Conservation (phyloP, 129 eudicot genomes). For the Silybum marianum region DNA sequence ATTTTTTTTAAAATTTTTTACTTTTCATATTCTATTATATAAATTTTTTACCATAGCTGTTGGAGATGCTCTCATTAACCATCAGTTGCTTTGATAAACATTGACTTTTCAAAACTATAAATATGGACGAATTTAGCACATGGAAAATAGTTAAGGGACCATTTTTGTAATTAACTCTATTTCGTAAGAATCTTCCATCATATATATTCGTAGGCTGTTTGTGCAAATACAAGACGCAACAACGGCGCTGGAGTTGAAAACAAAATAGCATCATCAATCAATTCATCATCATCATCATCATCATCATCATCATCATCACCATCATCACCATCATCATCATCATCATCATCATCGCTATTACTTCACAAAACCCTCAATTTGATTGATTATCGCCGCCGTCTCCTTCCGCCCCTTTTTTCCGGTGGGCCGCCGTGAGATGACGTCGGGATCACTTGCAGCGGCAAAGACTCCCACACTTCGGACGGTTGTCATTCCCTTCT, state of each 20-base stretch:
- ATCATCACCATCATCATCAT: background rate
- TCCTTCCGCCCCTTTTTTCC: background rate
- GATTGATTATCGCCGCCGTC: background rate
- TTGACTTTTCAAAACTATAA: too few relatives aligned
- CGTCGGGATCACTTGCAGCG: slow-evolving; percentile 29
- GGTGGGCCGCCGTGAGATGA: slow-evolving; percentile 15
- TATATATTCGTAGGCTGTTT: background rate
- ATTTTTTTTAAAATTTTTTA: too few relatives aligned
- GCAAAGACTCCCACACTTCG: slow-evolving; percentile 44
- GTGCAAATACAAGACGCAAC: background rate
- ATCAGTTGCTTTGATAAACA: too few relatives aligned
- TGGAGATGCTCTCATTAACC: too few relatives aligned
- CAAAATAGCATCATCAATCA: too few relatives aligned
- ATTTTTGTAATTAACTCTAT: background rate
- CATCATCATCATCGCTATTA: too few relatives aligned
- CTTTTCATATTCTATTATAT: too few relatives aligned
- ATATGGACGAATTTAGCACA: background rate
- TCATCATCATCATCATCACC: background rate
- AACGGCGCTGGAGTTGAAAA: slow-evolving; percentile 23
- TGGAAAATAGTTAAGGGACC: background rate
- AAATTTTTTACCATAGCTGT: too few relatives aligned
- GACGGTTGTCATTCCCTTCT: slow-evolving; percentile 55
- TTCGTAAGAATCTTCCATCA: background rate
- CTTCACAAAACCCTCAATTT: background rate
- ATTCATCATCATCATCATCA: background rate